phyloP scores from a whole-genome alignment of 2,329 filamentous ascomycete species.

The Colletotrichum shisoi region DNA sequence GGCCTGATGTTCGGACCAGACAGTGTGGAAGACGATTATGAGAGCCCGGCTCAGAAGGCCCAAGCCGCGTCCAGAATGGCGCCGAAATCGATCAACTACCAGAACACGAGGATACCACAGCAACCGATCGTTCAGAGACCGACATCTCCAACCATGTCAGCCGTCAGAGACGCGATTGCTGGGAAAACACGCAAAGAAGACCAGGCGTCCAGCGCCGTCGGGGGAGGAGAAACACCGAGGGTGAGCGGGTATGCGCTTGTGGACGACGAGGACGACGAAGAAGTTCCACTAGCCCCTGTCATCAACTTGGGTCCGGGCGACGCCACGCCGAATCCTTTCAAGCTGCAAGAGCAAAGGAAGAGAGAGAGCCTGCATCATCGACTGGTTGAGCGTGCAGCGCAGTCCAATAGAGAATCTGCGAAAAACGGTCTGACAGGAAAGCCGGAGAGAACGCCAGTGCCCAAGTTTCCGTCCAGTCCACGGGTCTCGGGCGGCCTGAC shows the following conservation, averaged over 20 bases:
- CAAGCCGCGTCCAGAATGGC: constrained; percentile 76
- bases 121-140: constrained; percentile 59
- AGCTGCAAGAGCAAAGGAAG: constrained; percentile 74
- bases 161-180: constrained; percentile 83
- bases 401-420: constrained; percentile 71
- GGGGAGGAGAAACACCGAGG: constrained; percentile 80
- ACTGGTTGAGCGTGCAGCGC: constrained; percentile 83
- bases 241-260: constrained; percentile 96
- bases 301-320: constrained; percentile 68
- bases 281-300: constrained; percentile 47
- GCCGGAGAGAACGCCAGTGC: constrained; percentile 67
- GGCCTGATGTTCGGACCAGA: constrained; percentile 85
- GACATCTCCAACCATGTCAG: constrained; percentile 82
- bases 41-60: constrained; percentile 72
- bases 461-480: constrained; percentile 73
- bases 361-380: constrained; percentile 84
- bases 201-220: constrained; percentile 64
- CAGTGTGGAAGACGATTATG: constrained; percentile 64
- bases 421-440: constrained; percentile 68
- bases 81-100: constrained; percentile 79
- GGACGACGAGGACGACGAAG: constrained; percentile 73
- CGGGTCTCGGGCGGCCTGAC: constrained; percentile 67
- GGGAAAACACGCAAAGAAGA: constrained; percentile 71
- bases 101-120: constrained; percentile 80
- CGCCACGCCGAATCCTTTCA: constrained; percentile 79